Conservation (phyloP, 73 alveolate species). For the Effrenium voratum region DNA sequence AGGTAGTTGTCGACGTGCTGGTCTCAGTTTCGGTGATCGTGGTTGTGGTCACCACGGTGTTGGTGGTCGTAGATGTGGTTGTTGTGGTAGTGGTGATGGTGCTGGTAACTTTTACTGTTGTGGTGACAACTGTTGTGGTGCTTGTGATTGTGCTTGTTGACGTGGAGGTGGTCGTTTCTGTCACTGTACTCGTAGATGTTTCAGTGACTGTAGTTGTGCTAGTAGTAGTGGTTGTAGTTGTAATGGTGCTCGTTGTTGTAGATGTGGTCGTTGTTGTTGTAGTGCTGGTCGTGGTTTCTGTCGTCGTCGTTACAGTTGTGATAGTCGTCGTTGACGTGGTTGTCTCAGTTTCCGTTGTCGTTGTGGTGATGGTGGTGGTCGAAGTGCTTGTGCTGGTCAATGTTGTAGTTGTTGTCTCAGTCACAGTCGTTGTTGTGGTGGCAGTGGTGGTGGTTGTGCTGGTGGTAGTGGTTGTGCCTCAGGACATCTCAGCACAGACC, state of each 20-base stretch:
- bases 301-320: neutral
- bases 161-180: neutral
- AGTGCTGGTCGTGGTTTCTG: neutral
- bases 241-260: neutral
- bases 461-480: neutral
- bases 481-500: too few relatives aligned
- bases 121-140: neutral
- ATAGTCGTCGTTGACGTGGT: neutral
- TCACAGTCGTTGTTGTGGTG: neutral
- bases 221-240: neutral
- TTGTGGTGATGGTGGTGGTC: neutral
- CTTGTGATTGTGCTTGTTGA: neutral
- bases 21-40: neutral
- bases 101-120: neutral
- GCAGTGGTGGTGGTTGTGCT: neutral
- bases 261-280: neutral
- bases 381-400: neutral
- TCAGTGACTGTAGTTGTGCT: neutral
- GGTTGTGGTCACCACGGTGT: neutral
- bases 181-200: too few relatives aligned
- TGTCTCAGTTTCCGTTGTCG: neutral
- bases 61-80: neutral
- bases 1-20: neutral
- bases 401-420: neutral
- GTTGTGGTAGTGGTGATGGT: conserved; percentile 9